Conservation (phyloP, 2,329 filamentous ascomycete species). For the Hypoxylon sp. region DNA sequence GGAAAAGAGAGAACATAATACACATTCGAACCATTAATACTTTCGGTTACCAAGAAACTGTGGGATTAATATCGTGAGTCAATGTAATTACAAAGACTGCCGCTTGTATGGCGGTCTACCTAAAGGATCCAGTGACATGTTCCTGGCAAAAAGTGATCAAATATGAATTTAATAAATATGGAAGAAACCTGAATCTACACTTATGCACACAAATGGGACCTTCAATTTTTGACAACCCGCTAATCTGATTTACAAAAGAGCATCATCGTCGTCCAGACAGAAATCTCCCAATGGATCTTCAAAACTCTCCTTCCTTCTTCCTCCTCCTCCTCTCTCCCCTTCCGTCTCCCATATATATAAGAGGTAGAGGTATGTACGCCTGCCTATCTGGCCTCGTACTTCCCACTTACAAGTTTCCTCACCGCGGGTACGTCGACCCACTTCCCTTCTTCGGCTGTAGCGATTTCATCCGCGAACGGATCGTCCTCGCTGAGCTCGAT, state of each 20-base stretch:
- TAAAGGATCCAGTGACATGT: neutral
- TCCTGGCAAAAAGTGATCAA: conserved; percentile 11
- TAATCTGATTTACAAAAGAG: conserved; percentile 46
- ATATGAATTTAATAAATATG: conserved; percentile 13
- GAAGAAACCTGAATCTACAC: conserved; percentile 18
- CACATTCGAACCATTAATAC: neutral
- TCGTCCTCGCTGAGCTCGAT: conserved; percentile 65
- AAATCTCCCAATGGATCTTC: conserved; percentile 28
- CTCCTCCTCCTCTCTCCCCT: conserved; percentile 17
- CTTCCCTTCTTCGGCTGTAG: conserved; percentile 52
- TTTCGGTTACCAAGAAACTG: neutral
- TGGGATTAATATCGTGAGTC: neutral
- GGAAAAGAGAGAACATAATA: conserved; percentile 3
- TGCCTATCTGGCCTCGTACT: conserved; percentile 73
- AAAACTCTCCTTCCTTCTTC: conserved; percentile 1
- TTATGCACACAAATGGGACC: conserved; percentile 46
- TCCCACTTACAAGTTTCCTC: conserved; percentile 80
- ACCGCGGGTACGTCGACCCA: conserved; percentile 79
- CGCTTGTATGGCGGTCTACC: neutral
- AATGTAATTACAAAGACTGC: neutral
- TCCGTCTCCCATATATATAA: conserved; percentile 21
- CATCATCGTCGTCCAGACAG: conserved; percentile 44
- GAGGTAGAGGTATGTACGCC: neutral
- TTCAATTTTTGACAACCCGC: conserved; percentile 43
- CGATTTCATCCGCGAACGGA: conserved; percentile 77